Conservation (phyloP, 208 protist genomes). For the Giardia duodenalis region DNA sequence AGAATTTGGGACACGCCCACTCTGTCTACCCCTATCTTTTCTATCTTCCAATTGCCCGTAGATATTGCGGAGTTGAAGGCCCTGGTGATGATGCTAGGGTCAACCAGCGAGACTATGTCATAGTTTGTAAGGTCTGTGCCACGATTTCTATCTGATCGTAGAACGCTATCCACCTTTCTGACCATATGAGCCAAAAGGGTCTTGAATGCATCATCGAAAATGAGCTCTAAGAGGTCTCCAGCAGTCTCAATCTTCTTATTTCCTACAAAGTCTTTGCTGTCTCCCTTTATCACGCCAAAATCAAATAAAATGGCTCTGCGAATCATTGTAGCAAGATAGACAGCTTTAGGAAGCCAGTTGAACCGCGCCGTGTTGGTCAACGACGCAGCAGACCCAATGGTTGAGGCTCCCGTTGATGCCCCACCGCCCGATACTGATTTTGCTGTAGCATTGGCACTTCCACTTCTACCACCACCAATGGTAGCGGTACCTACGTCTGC, state of each 20-base stretch:
- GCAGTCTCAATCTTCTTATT: constrained; percentile 87
- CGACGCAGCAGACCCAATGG: background rate
- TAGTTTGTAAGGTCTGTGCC: constrained; percentile 63
- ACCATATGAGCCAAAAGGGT: constrained; percentile 77
- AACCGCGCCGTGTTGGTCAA: background rate
- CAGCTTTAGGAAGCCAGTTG: constrained; percentile 81
- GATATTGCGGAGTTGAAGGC: constrained; percentile 83
- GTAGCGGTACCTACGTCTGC: background rate
- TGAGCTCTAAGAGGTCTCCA: constrained; percentile 8
- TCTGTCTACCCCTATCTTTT: constrained; percentile 78
- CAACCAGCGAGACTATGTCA: constrained; percentile 72
- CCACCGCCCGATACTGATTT: background rate
- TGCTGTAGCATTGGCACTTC: background rate
- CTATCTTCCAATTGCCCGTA: constrained; percentile 79
- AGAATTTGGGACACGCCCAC: constrained; percentile 80
- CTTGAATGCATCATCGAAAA: constrained; percentile 64
- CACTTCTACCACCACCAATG: background rate
- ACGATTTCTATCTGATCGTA: background rate
- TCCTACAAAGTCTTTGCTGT: constrained; percentile 97
- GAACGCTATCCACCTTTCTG: background rate
- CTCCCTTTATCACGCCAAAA: constrained; percentile 62
- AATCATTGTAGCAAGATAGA: constrained; percentile 89
- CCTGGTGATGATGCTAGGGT: constrained; percentile 76
- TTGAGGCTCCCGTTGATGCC: background rate
- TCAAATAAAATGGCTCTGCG: constrained; percentile 77